Conservation (phyloP, 208 protist genomes). For the Balamuthia mandrillaris region DNA sequence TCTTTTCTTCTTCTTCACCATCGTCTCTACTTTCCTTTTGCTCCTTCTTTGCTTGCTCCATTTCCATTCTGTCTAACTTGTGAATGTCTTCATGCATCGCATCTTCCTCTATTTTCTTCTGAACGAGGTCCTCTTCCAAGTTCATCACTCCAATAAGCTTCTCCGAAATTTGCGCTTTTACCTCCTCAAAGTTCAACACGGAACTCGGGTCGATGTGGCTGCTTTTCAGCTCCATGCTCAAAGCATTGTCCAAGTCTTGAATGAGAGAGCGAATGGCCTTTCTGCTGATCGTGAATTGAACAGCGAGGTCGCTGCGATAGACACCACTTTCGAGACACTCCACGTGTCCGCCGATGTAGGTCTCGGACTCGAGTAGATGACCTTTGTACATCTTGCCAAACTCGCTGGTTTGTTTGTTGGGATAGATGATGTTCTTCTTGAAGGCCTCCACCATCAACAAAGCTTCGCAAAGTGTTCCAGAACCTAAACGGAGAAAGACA, state of each 20-base stretch:
- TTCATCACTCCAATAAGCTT: neutral
- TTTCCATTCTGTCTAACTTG: neutral
- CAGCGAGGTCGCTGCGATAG: slow-evolving; percentile 93
- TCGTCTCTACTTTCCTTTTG: slow-evolving; percentile 67
- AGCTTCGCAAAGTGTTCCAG: slow-evolving; percentile 98
- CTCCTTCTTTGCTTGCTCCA: neutral
- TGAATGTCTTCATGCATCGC: slow-evolving; percentile 74
- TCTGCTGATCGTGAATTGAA: slow-evolving; percentile 39
- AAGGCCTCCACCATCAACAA: slow-evolving; percentile 97
- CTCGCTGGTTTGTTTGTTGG: slow-evolving; percentile 92
- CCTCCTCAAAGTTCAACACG: slow-evolving; percentile 77
- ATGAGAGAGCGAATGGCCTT: slow-evolving; percentile 74
- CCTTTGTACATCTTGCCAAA: slow-evolving; percentile 89
- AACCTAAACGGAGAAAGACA: slow-evolving; percentile 74
- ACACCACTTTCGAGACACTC: slow-evolving; percentile 83
- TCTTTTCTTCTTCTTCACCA: slow-evolving; percentile 81
- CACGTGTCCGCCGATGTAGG: slow-evolving; percentile 95
- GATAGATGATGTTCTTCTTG: slow-evolving; percentile 95
- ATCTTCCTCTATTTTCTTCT: slow-evolving; percentile 63
- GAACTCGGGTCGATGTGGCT: slow-evolving; percentile 75
- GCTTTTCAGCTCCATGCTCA: slow-evolving; percentile 74
- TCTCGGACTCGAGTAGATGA: slow-evolving; percentile 97
- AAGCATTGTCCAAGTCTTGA: slow-evolving; percentile 83
- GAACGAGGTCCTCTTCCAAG: slow-evolving; percentile 17
- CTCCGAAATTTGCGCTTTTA: slow-evolving; percentile 57